Evolutionary conservation across 495 filamentous ascomycete species (phyloP), one percentile per base, ranked within the genome.

Genomic region (Darksidea phi): DNA sequence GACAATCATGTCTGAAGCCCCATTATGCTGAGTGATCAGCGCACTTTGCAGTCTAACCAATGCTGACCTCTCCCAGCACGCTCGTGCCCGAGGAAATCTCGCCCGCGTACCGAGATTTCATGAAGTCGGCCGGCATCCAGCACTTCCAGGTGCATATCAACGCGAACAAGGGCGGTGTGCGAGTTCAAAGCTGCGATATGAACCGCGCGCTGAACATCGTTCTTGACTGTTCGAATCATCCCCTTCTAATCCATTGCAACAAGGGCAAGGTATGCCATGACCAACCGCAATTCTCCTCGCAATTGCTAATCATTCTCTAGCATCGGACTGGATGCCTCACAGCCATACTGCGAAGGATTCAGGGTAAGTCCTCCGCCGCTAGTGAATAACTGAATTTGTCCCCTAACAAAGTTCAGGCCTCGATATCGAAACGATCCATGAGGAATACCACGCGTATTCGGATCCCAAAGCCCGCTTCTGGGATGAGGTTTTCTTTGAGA

Each of bases 321-420:
- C 90, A 95, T 66, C 88, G 90, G 21, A 95, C 90, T 26, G 90
- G 90, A 37, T 94, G 90, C 67, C 83, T 90, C 10, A 79, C 90
- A 42, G 90, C 79, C 18, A 83, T 85, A 55, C 77, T 94, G 36
- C 84, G 90, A 36, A 87, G 52, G 12, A 15, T 66, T 15, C 51
- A 55, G 32, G 63, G 63, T 66, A 46, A 59, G 41, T 53, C 10
- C 10, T 32, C 4, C 10, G 28, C 4, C 10, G 28, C 3, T 3
- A 32, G 28, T 4, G 28, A 32, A 32, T 32, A 3, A 32, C 28
- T 32, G 28, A 10, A 32, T 32, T 32, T 18, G 41, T 13, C 23
- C 3, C 6, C 18, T 17, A 5, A 57, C 54, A 86, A 66, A 63
- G 84, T 11, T 74, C 79, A 36, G 83, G 84, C 2, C 87, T 86